These are phyloP conservation scores for Melastoma candidum DNA, from an alignment of 441 rosid species.

Conservation along the genomic window DNA sequence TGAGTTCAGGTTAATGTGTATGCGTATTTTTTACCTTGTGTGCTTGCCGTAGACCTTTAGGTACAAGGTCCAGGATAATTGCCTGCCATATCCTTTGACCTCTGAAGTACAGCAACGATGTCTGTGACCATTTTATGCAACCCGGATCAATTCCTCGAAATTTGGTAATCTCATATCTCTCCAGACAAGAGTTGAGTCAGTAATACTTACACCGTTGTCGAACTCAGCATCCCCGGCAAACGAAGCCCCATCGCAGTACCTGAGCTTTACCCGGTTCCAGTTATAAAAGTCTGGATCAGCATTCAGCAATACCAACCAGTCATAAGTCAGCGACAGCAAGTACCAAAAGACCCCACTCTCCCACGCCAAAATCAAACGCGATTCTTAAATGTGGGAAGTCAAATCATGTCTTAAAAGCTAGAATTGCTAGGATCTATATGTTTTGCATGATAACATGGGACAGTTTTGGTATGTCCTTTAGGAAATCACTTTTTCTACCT, in stretches of 20 bases:
- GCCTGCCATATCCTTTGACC: constrained; percentile 76
- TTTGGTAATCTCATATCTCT: neutral
- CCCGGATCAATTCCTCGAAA: too few relatives aligned
- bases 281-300: constrained; percentile 52
- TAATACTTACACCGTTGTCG: constrained; percentile 51
- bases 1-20: neutral
- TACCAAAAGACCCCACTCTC: too few relatives aligned
- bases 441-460: too few relatives aligned
- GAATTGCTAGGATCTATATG: too few relatives aligned
- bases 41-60: constrained; percentile 48
- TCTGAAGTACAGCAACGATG: constrained; percentile 74
- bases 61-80: constrained; percentile 56
- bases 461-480: too few relatives aligned
- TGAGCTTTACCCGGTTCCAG: constrained; percentile 66
- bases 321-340: too few relatives aligned
- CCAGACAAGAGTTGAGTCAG: neutral
- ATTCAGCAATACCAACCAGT: too few relatives aligned
- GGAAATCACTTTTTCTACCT: too few relatives aligned
- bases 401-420: too few relatives aligned
- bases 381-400: too few relatives aligned
- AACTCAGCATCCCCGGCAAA: constrained; percentile 49
- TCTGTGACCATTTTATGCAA: constrained; percentile 28
- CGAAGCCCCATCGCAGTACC: constrained; percentile 74
- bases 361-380: neutral
- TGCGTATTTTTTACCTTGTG: constrained; percentile 26